A percentile compares a stretch with the other conserved stretches of the same genome.
These are phyloP conservation scores for Pythium graminicola DNA, from an alignment of 352 stramenopile genomes.

Conservation along the genomic window DNA sequence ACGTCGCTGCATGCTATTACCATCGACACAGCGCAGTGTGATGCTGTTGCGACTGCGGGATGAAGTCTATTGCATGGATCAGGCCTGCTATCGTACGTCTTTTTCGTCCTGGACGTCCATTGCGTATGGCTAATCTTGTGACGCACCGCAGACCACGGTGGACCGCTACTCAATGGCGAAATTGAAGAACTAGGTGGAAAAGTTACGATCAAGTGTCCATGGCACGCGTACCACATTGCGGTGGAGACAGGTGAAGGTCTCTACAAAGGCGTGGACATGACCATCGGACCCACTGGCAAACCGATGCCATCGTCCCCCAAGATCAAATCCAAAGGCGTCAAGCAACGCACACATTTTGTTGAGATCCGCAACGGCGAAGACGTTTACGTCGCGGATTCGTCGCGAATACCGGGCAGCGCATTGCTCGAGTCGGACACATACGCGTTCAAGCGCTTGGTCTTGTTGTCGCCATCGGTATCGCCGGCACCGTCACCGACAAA, in stretches of 20 bases:
- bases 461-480: constrained; percentile 20
- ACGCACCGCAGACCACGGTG: constrained; percentile 54
- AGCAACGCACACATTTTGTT: constrained; percentile 80
- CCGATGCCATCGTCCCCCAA: constrained; percentile 40
- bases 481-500: constrained; percentile 23
- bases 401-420: constrained; percentile 37
- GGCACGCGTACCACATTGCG: constrained; percentile 82
- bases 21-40: constrained; percentile 59
- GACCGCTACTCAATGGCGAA: constrained; percentile 68
- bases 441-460: constrained; percentile 44
- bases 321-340: constrained; percentile 80
- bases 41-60: constrained; percentile 58
- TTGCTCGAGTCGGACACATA: constrained; percentile 68
- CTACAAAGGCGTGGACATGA: constrained; percentile 81
- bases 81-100: constrained; percentile 74
- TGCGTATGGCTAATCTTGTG: neutral
- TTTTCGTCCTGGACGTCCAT: neutral
- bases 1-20: constrained; percentile 52
- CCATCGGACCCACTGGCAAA: constrained; percentile 39
- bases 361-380: constrained; percentile 58
- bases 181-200: constrained; percentile 82
- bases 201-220: constrained; percentile 74
- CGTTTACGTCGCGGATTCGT: constrained; percentile 76
- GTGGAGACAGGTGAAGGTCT: constrained; percentile 74
- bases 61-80: constrained; percentile 79